Conservation (phyloP, 257 asterid species). For the Rhazya stricta region DNA sequence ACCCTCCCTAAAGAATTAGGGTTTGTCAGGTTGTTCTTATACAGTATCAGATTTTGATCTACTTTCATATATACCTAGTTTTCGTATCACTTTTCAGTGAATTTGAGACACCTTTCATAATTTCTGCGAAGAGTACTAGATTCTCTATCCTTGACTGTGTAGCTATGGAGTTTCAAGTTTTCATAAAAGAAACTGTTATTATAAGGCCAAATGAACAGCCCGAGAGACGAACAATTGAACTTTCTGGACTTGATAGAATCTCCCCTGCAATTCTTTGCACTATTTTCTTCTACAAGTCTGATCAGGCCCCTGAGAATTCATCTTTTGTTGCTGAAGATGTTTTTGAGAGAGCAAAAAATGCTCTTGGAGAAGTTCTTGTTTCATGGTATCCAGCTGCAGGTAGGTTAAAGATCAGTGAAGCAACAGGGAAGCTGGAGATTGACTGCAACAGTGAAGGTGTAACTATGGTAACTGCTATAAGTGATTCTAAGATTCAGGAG, state of each 20-base stretch:
- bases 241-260: constrained; percentile 4
- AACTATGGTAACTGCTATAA: background rate
- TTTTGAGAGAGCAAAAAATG: background rate
- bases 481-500: background rate
- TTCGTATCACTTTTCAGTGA: background rate
- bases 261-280: constrained; percentile 2
- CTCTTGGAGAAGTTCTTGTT: background rate
- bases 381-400: constrained; percentile 3
- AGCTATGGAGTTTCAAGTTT: background rate
- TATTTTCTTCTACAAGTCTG: background rate
- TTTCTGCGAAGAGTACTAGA: background rate
- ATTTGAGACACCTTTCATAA: background rate
- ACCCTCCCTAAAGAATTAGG: background rate
- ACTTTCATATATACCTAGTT: background rate
- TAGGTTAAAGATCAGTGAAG: background rate
- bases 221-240: background rate
- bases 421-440: constrained; percentile 7
- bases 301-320: background rate
- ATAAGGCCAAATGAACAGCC: background rate
- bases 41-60: background rate
- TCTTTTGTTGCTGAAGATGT: background rate
- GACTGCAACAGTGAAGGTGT: background rate
- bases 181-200: background rate
- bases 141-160: background rate
- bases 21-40: background rate